Evolutionary conservation across 257 asterid genomes (phyloP).

Genomic region (Solanum chilense): DNA sequence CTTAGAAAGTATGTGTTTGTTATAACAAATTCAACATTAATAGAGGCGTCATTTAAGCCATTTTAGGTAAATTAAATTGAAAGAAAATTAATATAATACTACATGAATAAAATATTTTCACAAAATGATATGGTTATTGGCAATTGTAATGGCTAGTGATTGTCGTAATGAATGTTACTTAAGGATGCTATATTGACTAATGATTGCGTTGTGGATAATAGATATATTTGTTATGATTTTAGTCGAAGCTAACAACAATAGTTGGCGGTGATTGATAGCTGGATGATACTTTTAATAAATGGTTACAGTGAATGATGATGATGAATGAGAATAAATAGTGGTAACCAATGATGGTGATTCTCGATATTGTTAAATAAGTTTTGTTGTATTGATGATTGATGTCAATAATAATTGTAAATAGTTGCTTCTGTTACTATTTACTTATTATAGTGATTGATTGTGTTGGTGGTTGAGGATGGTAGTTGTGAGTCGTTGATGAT

Average conservation of each 20-base stretch:
- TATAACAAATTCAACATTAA: too few relatives aligned
- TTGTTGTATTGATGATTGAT: neutral
- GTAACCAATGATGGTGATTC: neutral
- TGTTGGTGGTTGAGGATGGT: neutral
- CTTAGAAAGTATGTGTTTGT: too few relatives aligned
- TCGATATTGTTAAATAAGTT: neutral
- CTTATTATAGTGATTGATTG: neutral
- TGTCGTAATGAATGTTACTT: neutral
- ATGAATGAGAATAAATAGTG: neutral
- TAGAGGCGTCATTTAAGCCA: too few relatives aligned
- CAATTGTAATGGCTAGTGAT: neutral
- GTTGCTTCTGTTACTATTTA: neutral
- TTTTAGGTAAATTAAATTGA: too few relatives aligned
- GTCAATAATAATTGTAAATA: neutral
- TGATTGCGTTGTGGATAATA: neutral
- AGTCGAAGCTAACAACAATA: neutral
- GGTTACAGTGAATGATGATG: neutral
- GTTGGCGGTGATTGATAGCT: neutral
- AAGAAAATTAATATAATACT: too few relatives aligned
- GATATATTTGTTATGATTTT: neutral
- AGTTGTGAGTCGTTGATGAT: neutral
- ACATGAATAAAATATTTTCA: too few relatives aligned
- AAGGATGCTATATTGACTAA: neutral
- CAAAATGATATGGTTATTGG: neutral
- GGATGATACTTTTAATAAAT: neutral